Base-by-base conservation (phyloP, 2,329 filamentous ascomycete species). In the Magnaporthiopsis rhizophila region DNA sequence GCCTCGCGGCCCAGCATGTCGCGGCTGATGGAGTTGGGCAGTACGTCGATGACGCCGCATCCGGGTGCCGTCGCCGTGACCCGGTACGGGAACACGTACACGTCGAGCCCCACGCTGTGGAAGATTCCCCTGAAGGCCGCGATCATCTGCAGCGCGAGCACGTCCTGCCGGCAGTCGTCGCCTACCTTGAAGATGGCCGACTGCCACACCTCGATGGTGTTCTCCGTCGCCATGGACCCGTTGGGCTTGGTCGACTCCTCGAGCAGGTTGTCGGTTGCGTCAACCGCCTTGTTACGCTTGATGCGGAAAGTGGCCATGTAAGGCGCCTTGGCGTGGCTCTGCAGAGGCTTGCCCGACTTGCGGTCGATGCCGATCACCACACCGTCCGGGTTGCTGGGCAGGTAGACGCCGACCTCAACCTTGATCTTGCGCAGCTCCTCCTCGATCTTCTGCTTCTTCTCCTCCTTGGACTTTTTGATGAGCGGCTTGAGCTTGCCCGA, bases 181-280 rank as follows among this genome's bases (percentile, higher is more conserved):
- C 95, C 95, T 61, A 99, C 96, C 76, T 99, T 99, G 87, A 99
- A 99, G 72, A 99, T 99, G 65, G 94, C 95, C 2, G 92, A 96
- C 76, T 99, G 95, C 96, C 95, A 98, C n/a, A 94, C 89, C 75
- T 99, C 96, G 69, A 96, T 86, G 0, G 87, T 91, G 70, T 84
- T 86, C 63, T 79, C 77, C 34, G 71, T 71, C 9, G 72, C 72
- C 57, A 32, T 62, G 28, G 65, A 30, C 53, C 72, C 71, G 7
- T 72, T 75, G 57, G 69, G 66, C 64, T 79, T 78, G 62, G 77
- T 77, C 2, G 78, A 73, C 60, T 83, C 81, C 65, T 82, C 80
- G 8, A 81, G 74, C 71, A 83, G 74, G 7, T 82, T 80, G 66
- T 85, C 83, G 1, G 76, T 77, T 45, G 82, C 83, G 67, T 84